Evolutionary conservation across 805 yeast species (phyloP), one percentile per base, ranked within the genome.

Genomic region (Yamadazyma scolyti): DNA sequence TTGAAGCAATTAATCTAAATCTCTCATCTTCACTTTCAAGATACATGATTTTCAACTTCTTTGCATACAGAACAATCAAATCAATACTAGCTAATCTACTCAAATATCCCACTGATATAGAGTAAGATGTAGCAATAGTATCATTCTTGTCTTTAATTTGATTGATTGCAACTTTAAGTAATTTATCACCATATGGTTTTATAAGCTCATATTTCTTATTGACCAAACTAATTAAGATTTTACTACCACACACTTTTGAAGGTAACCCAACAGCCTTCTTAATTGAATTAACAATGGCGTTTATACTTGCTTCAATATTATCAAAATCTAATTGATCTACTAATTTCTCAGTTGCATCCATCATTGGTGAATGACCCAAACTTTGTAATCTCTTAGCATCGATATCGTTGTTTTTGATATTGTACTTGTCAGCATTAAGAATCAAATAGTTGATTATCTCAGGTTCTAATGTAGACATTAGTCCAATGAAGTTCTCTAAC

Each of bases 381-480:
- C 82, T 74, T 35, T 77, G 81, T 31, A 80, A 59, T 47, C 97
- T 70, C 30, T 78, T 77, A 0, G 85, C 77, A 54, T 93, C 97
- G 37, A 90, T 76, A 23, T 77, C 84, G 35, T 75, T 73, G 6
- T 77, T 63, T 30, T 77, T 78, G 36, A 88, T 52, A 25, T 88
- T 87, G 51, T 82, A 88, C 53, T 88, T 90, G 37, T 78, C 89
- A 1, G 97, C 96, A 57, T 93, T 89, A 38, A 90, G 63, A 0
- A 93, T 77, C 36, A 90, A 58, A 47, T 88, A 90, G 49, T 93
- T 90, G 40, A 86, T 72, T 2, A 83, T 77, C 50, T 89, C 96
- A 0, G 97, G 97, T 48, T 93, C 98, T 24, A 90, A 66, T 0
- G 93, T 80, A 0, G 96, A 85, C 77, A 90, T 77, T 37, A 87